Evolutionary conservation across 2,329 filamentous ascomycete species (phyloP).

Genomic region (Clarireedia homoeocarpa): DNA sequence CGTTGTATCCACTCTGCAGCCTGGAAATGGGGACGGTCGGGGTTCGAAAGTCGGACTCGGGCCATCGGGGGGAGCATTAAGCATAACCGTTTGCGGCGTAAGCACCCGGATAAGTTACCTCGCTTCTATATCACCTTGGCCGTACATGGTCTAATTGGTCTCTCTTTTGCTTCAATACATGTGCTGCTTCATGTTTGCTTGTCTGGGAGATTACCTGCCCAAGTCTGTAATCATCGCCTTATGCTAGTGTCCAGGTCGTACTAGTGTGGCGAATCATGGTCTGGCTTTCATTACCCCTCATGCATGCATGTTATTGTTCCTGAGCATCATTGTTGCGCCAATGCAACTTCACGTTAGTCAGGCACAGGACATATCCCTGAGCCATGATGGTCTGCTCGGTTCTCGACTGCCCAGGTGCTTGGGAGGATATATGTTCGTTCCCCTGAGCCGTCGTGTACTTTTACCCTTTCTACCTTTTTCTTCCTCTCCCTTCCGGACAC

Average conservation of each 20-base stretch:
- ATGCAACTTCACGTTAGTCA: neutral
- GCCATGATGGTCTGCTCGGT: neutral
- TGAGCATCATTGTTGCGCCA: neutral
- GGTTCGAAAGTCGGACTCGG: neutral
- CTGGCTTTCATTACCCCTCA: neutral
- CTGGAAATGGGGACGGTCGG: neutral
- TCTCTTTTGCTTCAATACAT: too few species aligned
- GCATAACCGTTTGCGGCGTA: too few species aligned
- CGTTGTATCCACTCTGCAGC: neutral
- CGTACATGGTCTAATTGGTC: neutral
- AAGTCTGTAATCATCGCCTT: neutral
- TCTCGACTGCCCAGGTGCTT: neutral
- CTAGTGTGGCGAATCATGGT: neutral
- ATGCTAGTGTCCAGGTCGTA: neutral
- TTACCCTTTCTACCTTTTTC: slow-evolving; percentile 9
- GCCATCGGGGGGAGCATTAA: too few species aligned
- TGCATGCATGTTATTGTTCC: neutral
- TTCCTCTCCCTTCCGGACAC: slow-evolving; percentile 14
- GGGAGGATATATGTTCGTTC: neutral
- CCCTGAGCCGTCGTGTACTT: slow-evolving; percentile 10
- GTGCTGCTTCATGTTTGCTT: neutral
- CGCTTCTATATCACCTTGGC: too few species aligned
- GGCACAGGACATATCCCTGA: neutral
- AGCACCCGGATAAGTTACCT: too few species aligned
- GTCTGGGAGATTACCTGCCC: neutral